Percentiles rank a stretch among this genome's conserved stretches.
Evolutionary conservation across 306 rosid genomes (phyloP).

Genomic region (Dryas alaskensis): DNA sequence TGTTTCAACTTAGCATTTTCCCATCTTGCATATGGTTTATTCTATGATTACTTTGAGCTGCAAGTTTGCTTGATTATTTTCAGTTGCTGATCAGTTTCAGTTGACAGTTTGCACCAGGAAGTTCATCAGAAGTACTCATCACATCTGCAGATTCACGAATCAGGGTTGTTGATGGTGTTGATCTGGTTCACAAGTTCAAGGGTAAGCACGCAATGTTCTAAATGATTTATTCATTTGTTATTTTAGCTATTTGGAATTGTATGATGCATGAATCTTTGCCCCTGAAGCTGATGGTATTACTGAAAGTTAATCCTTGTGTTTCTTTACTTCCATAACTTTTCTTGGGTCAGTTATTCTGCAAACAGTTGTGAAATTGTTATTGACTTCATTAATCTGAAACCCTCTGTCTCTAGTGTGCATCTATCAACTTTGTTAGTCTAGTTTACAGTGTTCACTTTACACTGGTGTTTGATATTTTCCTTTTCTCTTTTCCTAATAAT

Average conservation of each 20-base stretch:
- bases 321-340: background rate
- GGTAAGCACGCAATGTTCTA: conserved; percentile 43
- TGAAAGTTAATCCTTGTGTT: background rate
- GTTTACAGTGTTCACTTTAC: background rate
- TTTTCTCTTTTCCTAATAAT: background rate
- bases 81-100: conserved; percentile 37
- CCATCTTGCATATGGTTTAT: conserved; percentile 13
- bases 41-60: conserved; percentile 20
- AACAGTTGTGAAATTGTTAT: background rate
- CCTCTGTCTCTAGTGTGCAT: background rate
- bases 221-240: conserved; percentile 19
- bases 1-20: background rate
- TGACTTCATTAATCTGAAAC: background rate
- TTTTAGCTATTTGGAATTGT: conserved; percentile 19
- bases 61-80: conserved; percentile 19
- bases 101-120: conserved; percentile 96
- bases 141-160: conserved; percentile 97
- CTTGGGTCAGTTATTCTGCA: background rate
- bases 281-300: background rate
- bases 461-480: background rate
- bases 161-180: conserved; percentile 81
- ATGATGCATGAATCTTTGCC: background rate
- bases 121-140: conserved; percentile 86
- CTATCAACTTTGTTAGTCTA: background rate
- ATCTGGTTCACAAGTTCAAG: conserved; percentile 89